phyloP scores from a whole-genome alignment of 495 filamentous ascomycete genomes.

The Hyaloscypha hepaticicola region DNA sequence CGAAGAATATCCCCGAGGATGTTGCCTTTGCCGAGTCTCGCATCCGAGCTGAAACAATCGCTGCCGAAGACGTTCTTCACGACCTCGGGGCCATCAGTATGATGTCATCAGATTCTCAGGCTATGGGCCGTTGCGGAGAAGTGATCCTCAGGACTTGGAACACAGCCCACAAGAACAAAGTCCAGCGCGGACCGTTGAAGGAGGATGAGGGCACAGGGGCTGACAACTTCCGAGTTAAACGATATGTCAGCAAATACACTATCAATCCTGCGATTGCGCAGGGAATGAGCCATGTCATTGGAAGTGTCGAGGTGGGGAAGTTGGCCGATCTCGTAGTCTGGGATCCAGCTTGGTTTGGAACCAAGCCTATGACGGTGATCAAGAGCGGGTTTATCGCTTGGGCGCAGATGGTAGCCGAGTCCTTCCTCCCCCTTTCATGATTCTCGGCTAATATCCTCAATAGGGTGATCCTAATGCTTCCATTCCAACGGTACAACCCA shows the following conservation, averaged over 20 bases:
- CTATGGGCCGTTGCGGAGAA: constrained; percentile 96
- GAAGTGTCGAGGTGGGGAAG: constrained; percentile 86
- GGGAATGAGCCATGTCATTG: constrained; percentile 88
- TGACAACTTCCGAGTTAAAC: constrained; percentile 91
- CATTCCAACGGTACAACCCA: constrained; percentile 86
- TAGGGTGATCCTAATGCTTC: constrained; percentile 93
- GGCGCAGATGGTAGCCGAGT: constrained; percentile 71
- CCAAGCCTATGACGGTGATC: constrained; percentile 78
- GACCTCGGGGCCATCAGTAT: constrained; percentile 95
- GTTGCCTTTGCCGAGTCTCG: constrained; percentile 94
- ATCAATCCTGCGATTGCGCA: constrained; percentile 95
- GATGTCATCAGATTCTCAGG: constrained; percentile 97
- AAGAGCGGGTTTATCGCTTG: constrained; percentile 90
- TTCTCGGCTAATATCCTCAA: constrained; percentile 14
- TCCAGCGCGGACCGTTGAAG: constrained; percentile 71
- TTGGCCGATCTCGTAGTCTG: constrained; percentile 90
- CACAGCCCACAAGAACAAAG: constrained; percentile 97
- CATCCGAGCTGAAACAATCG: constrained; percentile 95
- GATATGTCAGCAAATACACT: constrained; percentile 96
- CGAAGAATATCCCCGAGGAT: constrained; percentile 90
- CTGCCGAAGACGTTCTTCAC: constrained; percentile 95
- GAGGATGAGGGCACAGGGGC: constrained; percentile 81
- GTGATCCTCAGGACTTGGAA: constrained; percentile 96
- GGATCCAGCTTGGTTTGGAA: constrained; percentile 82
- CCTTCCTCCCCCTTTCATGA: constrained; percentile 3